Percentiles rank a stretch among this genome's conserved stretches.
These are phyloP conservation scores for Kodamaea fukazawae DNA, from an alignment of 805 yeast genomes.

Conservation along the genomic window DNA sequence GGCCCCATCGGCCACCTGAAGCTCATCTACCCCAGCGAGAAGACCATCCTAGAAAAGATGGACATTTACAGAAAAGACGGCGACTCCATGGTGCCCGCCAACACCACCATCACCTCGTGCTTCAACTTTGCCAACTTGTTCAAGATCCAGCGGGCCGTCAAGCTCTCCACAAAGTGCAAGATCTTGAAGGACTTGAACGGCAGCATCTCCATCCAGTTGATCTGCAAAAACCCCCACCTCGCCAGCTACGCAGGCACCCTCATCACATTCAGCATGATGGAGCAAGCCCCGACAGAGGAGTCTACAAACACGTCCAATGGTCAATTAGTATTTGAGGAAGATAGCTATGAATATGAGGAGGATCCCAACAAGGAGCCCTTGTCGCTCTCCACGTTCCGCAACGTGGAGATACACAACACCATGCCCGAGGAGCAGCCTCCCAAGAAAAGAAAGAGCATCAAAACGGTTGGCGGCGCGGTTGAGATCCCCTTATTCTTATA, in stretches of 20 bases:
- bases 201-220: conserved; percentile 35
- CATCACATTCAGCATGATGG: conserved; percentile 40
- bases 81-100: conserved; percentile 19
- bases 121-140: conserved; percentile 33
- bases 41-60: conserved; percentile 60
- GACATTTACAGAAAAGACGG: conserved; percentile 30
- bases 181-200: conserved; percentile 36
- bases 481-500: conserved; percentile 45
- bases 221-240: conserved; percentile 31
- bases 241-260: conserved; percentile 36
- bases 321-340: conserved; percentile 27
- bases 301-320: not conserved
- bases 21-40: conserved; percentile 61
- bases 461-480: conserved; percentile 42
- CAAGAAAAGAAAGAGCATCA: conserved; percentile 11
- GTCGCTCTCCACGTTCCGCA: conserved; percentile 26
- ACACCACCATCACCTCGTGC: conserved; percentile 20
- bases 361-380: conserved; percentile 20
- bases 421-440: conserved; percentile 2
- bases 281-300: conserved; percentile 19
- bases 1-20: conserved; percentile 76
- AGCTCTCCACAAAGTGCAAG: conserved; percentile 39
- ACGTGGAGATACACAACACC: conserved; percentile 3
- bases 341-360: conserved; percentile 19
- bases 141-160: conserved; percentile 34